phyloP scores from a whole-genome alignment of 1,139 yeast genomes.

The Yamadazyma jaroonii region DNA sequence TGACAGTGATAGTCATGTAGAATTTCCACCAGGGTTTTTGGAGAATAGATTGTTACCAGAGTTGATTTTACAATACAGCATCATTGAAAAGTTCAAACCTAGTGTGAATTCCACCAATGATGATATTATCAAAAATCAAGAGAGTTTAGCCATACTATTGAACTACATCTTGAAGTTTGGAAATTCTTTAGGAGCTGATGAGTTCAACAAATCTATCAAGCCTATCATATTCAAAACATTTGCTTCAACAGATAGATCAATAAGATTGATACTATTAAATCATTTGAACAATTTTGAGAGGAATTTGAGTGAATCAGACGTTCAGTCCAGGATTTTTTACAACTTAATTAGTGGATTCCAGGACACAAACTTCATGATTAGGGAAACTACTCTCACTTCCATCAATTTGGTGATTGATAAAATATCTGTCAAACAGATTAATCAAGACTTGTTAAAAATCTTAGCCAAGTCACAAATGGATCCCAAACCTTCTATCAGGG shows the following conservation, averaged over 20 bases:
- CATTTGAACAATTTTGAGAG: constrained; percentile 56
- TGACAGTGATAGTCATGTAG: constrained; percentile 16
- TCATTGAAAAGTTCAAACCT: constrained; percentile 20
- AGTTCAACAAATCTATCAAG: constrained; percentile 48
- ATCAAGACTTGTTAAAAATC: constrained; percentile 77
- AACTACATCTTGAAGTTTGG: constrained; percentile 48
- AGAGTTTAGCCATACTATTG: constrained; percentile 40
- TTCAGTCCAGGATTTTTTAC: constrained; percentile 69
- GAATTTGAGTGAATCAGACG: constrained; percentile 54
- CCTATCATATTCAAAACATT: constrained; percentile 68
- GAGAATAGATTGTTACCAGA: constrained; percentile 70
- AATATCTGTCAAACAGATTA: constrained; percentile 75
- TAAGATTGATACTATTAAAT: constrained; percentile 67
- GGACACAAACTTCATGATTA: constrained; percentile 76
- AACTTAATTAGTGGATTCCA: constrained; percentile 74
- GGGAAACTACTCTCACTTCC: constrained; percentile 79
- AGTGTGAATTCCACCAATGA: constrained; percentile 25
- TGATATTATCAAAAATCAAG: constrained; percentile 34
- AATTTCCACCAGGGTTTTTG: constrained; percentile 59
- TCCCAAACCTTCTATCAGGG: constrained; percentile 76
- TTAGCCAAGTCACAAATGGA: constrained; percentile 90
- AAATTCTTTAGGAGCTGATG: constrained; percentile 31
- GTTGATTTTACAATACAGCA: constrained; percentile 38
- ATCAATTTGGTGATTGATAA: constrained; percentile 63
- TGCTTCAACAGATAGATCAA: constrained; percentile 68